Evolutionary conservation across 2,329 filamentous ascomycete genomes (phyloP).

Genomic region (Elsinoe batatas): DNA sequence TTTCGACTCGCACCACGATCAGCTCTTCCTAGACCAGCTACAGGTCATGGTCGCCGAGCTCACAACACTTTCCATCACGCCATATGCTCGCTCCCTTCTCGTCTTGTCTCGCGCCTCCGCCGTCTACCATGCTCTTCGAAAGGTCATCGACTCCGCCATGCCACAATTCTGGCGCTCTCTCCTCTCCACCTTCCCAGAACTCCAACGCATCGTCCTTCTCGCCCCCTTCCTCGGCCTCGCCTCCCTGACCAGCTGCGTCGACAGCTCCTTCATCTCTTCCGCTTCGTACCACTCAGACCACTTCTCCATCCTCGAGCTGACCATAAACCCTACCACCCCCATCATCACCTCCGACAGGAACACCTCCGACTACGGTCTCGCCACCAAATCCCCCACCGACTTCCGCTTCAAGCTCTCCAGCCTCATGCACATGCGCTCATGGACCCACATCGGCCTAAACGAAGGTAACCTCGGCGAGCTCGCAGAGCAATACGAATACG

Average conservation of each 20-base stretch:
- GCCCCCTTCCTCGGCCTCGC: neutral
- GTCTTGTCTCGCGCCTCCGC: neutral
- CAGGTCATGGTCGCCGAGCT: neutral
- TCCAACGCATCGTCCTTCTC: neutral
- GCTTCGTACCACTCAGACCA: neutral
- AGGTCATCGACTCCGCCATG: neutral
- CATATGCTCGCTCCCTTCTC: neutral
- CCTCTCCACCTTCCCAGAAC: neutral
- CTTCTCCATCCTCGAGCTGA: slow-evolving; percentile 7
- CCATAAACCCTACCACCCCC: neutral
- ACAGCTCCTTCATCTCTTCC: neutral
- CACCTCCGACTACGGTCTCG: slow-evolving; percentile 5
- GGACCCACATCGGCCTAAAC: slow-evolving; percentile 11
- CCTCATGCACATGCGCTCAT: slow-evolving; percentile 6
- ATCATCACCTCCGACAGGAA: neutral
- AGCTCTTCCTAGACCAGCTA: neutral
- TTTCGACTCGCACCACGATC: neutral
- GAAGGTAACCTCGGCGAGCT: slow-evolving; percentile 4
- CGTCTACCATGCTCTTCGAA: neutral
- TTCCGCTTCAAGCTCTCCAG: neutral
- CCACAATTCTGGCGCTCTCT: neutral
- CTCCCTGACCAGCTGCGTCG: neutral
- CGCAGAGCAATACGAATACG: neutral
- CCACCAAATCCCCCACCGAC: slow-evolving; percentile 7
- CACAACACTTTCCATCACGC: neutral